A percentile compares a stretch with the other conserved stretches of the same genome.
These are phyloP conservation scores for Aethionema arabicum DNA, from an alignment of 345 rosid species.

Conservation along the genomic window DNA sequence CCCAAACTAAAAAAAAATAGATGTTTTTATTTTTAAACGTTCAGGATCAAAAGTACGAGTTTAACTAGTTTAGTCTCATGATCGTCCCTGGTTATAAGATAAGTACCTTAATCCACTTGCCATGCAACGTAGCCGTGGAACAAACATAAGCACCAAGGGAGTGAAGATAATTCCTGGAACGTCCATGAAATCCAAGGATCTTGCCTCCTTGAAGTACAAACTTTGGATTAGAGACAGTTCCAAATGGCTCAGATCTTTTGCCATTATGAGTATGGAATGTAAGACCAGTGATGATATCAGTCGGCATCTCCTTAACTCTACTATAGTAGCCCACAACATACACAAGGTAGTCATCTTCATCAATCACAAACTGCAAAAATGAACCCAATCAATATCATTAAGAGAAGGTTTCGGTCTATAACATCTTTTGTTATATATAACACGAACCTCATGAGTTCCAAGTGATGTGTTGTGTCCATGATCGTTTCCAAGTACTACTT, in stretches of 20 bases:
- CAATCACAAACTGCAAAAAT: not conserved
- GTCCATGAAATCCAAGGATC: conserved; percentile 36
- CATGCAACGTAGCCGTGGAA: conserved; percentile 10
- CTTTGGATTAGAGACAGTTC: not conserved
- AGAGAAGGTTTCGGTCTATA: too few species aligned
- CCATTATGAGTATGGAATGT: conserved; percentile 26
- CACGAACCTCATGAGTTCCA: conserved; percentile 4
- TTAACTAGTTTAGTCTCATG: too few species aligned
- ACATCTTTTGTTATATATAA: too few species aligned
- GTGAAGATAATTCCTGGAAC: conserved; percentile 22
- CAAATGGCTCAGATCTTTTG: conserved; percentile 7
- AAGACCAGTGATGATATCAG: conserved; percentile 23
- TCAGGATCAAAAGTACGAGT: too few species aligned
- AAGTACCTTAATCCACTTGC: conserved; percentile 31
- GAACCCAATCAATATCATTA: too few species aligned
- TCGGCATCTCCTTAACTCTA: not conserved
- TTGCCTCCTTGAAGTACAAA: conserved; percentile 33
- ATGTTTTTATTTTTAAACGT: too few species aligned
- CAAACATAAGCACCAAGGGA: conserved; percentile 29
- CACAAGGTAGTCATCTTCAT: not conserved
- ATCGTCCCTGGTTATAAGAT: not conserved
- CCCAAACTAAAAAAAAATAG: too few species aligned
- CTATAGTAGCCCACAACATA: conserved; percentile 30
- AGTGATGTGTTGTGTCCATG: conserved; percentile 12
- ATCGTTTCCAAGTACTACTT: conserved; percentile 9